Evolutionary conservation across 257 asterid species (phyloP).

Genomic region (Forsythia suspensa): DNA sequence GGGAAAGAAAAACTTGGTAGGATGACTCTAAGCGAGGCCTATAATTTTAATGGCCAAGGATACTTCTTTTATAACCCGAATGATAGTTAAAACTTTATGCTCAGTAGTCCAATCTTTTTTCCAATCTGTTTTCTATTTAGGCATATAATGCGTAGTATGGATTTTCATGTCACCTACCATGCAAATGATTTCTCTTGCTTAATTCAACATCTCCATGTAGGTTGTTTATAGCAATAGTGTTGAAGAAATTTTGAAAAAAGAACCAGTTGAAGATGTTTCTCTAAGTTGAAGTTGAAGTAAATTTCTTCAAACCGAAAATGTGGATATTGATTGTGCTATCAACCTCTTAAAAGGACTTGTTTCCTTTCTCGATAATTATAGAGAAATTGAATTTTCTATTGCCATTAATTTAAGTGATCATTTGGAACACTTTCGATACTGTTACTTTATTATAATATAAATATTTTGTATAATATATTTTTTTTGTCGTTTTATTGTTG

Average conservation of each 20-base stretch:
- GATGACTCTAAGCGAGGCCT: slow-evolving; percentile 11
- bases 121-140: neutral
- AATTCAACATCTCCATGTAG: slow-evolving; percentile 21
- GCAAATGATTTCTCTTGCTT: neutral
- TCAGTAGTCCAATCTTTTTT: neutral
- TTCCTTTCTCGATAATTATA: too few species aligned
- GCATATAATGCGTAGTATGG: neutral
- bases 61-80: neutral
- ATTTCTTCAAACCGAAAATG: too few species aligned
- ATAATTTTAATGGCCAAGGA: neutral
- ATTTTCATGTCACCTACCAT: neutral
- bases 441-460: too few species aligned
- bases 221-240: slow-evolving; percentile 38
- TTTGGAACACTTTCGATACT: too few species aligned
- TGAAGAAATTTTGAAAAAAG: slow-evolving; percentile 37
- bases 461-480: too few species aligned
- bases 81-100: neutral
- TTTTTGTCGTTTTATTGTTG: too few species aligned
- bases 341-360: too few species aligned
- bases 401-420: too few species aligned
- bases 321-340: too few species aligned
- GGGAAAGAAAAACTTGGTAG: slow-evolving; percentile 47
- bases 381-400: too few species aligned
- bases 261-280: slow-evolving; percentile 21
- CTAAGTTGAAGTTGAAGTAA: too few species aligned